Percentiles rank a stretch among this genome's conserved stretches.
Conservation (phyloP, 805 yeast genomes). For the Nakazawaea molendinolei region DNA sequence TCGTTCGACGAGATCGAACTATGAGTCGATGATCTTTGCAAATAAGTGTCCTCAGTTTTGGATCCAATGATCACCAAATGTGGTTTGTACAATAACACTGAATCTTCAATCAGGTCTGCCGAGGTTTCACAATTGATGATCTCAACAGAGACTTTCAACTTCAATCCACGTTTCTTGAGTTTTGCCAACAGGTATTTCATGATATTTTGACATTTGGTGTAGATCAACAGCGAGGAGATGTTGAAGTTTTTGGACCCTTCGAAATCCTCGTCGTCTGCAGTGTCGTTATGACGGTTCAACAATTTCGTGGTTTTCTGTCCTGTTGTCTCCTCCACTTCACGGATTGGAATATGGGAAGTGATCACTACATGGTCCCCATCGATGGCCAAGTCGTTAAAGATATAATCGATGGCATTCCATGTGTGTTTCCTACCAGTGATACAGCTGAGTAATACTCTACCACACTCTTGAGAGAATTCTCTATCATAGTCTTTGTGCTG, state of each 20-base stretch:
- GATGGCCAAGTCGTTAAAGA: slow-evolving; percentile 40
- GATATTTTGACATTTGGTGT: slow-evolving; percentile 23
- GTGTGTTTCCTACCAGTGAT: slow-evolving; percentile 63
- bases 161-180: slow-evolving; percentile 15
- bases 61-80: slow-evolving; percentile 40
- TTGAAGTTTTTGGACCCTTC: slow-evolving; percentile 12
- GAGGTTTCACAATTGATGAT: slow-evolving; percentile 42
- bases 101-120: slow-evolving; percentile 43
- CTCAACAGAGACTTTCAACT: slow-evolving; percentile 46
- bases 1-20: no score
- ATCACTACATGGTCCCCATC: slow-evolving; percentile 64
- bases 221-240: slow-evolving; percentile 18
- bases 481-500: slow-evolving; percentile 30
- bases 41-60: slow-evolving; percentile 21
- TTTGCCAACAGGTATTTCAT: slow-evolving; percentile 16
- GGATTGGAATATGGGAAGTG: slow-evolving; percentile 32
- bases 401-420: slow-evolving; percentile 70
- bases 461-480: background rate
- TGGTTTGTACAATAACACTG: slow-evolving; percentile 54
- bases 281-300: slow-evolving; percentile 13
- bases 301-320: background rate
- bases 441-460: slow-evolving; percentile 45
- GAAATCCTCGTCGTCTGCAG: slow-evolving; percentile 18
- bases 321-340: slow-evolving; percentile 3
- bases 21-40: background rate